Evolutionary conservation across 495 filamentous ascomycete species (phyloP).

Genomic region (Penicillium nucicola): DNA sequence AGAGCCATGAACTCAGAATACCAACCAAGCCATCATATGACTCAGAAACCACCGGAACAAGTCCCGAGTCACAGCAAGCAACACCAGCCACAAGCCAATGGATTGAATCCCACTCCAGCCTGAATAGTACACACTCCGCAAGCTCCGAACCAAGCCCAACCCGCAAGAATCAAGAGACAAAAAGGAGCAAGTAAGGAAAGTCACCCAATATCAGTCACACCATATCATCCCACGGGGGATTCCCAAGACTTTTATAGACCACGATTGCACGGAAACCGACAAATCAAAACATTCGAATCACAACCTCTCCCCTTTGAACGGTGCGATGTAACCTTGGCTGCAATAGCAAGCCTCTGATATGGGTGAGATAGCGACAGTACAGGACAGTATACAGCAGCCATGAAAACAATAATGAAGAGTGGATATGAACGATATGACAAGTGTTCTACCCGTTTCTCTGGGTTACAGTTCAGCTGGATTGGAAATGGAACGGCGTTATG

Average conservation of each 20-base stretch:
- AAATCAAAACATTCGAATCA: neutral
- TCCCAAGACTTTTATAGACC: neutral
- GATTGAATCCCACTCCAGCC: neutral
- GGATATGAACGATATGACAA: too few relatives aligned
- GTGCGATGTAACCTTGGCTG: neutral
- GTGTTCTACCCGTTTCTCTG: neutral
- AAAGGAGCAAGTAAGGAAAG: too few relatives aligned
- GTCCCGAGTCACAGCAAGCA: neutral
- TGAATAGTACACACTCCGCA: neutral
- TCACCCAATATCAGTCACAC: neutral
- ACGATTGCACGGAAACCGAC: neutral
- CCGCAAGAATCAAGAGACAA: too few relatives aligned
- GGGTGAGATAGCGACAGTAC: too few relatives aligned
- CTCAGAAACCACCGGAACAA: neutral
- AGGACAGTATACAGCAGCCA: too few relatives aligned
- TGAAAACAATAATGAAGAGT: too few relatives aligned
- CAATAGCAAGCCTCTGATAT: neutral
- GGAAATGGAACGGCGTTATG: neutral
- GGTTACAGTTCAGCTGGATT: neutral
- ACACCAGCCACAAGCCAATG: neutral
- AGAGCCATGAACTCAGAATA: neutral
- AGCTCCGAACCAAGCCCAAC: neutral
- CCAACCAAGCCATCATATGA: neutral
- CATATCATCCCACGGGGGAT: neutral
- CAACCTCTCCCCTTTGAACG: neutral